Evolutionary conservation across 2,329 filamentous ascomycete genomes (phyloP), one percentile per base, ranked within the genome.

Genomic region (Fusarium nematophilum): DNA sequence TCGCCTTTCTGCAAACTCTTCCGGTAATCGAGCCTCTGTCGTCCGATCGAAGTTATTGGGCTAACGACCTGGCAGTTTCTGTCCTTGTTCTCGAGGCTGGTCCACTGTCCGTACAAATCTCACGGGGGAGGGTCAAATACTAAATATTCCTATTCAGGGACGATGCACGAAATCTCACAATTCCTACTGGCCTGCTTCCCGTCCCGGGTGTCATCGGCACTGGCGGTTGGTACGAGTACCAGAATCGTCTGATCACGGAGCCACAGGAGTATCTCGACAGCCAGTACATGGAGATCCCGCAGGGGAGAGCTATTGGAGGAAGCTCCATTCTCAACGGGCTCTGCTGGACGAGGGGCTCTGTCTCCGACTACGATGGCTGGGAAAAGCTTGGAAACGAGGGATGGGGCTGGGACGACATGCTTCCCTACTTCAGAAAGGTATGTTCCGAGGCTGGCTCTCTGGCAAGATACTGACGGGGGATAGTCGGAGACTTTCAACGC

Each of bases 381-480:
- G 73, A 73, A 29, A 67, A 68, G 3, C 64, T 84, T 2, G 81
- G 80, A 0, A 80, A 81, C 31, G 65, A 74, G 0, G 79, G 76
- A 3, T 81, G 76, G 71, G 69, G 76, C 6, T 72, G 67, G 70
- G 57, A 67, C 9, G 64, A 60, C 15, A 26, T 83, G n/a, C 69
- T 78, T 4, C 78, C 76, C 0, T 82, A 80, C 47, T 76, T 82
- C 54, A 76, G 73, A 29, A 81, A 79, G 67, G 76, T 74, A 36
- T 25, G 17, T 3, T 4, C 31, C 6, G 6, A 30, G 11, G 23
- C 2, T 10, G 13, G 17, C 17, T 25, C 3, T 7, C 2, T 6
- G 26, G 9, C 7, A 23, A 4, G 21, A 23, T 10, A 13, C 27
- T 56, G 10, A 50, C 5, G 2, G 27, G 21, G 21, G 7, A 9